Evolutionary conservation across 257 asterid genomes (phyloP).

Genomic region (Gentiana macrophylla): DNA sequence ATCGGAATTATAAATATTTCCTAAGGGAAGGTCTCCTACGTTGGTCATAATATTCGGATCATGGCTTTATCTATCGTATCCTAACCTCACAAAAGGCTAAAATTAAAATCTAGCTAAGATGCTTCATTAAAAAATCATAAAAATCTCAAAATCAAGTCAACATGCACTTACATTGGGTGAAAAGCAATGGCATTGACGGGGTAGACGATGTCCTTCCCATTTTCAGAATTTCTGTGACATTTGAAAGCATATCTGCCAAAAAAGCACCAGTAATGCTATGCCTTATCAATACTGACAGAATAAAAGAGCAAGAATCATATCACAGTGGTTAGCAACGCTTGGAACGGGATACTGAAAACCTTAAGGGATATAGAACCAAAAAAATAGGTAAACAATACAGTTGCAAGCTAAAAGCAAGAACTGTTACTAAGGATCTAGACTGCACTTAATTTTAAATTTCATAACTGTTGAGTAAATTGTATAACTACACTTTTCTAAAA

Average conservation of each 20-base stretch:
- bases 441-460: too few species aligned
- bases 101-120: background rate
- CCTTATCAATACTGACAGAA: too few species aligned
- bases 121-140: background rate
- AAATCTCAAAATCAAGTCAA: background rate
- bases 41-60: background rate
- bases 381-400: too few species aligned
- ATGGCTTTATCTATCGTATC: background rate
- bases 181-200: constrained; percentile 89
- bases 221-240: constrained; percentile 85
- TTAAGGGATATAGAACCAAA: too few species aligned
- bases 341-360: too few species aligned
- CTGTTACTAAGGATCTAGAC: too few species aligned
- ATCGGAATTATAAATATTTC: background rate
- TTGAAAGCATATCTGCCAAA: constrained; percentile 75
- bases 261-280: too few species aligned
- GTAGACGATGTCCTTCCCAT: constrained; percentile 72
- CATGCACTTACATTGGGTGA: constrained; percentile 69
- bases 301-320: too few species aligned
- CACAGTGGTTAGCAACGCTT: too few species aligned
- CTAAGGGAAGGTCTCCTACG: background rate
- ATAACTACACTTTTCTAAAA: too few species aligned
- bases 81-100: background rate
- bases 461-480: too few species aligned
- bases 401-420: too few species aligned